Evolutionary conservation across 73 alveolate species (phyloP).

Genomic region (Blepharisma stoltei): DNA sequence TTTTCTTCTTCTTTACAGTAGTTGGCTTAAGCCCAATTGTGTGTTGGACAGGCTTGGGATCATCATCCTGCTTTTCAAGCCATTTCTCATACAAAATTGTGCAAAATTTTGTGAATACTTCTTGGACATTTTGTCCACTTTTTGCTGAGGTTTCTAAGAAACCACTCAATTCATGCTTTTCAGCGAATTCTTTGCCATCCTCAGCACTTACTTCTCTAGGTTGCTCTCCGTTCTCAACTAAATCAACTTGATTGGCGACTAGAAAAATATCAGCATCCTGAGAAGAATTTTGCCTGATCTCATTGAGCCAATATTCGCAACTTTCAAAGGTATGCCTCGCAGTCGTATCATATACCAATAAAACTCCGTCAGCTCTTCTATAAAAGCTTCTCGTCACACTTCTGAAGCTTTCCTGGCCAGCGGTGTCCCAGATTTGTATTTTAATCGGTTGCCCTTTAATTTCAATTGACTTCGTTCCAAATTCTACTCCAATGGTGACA

Average conservation of each 20-base stretch:
- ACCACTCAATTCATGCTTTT: conserved; percentile 29
- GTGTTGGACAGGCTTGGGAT: no score
- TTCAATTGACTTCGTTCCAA: conserved; percentile 66
- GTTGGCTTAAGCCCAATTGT: no score
- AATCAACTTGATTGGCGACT: conserved; percentile 53
- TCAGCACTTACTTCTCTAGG: conserved; percentile 34
- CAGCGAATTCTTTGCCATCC: conserved; percentile 35
- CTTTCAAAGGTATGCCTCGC: conserved; percentile 58
- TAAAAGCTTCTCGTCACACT: conserved; percentile 81
- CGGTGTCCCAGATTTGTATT: conserved; percentile 88
- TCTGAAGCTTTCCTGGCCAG: conserved; percentile 83
- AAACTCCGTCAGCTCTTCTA: conserved; percentile 83
- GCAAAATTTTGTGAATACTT: conserved; percentile 32
- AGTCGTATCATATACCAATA: conserved; percentile 68
- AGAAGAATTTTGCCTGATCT: conserved; percentile 56
- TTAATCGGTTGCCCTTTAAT: conserved; percentile 70
- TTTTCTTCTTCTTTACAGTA: no score
- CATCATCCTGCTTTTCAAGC: not conserved
- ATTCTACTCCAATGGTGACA: conserved; percentile 84
- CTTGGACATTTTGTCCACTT: conserved; percentile 42
- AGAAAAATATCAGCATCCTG: conserved; percentile 43
- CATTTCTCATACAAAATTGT: not conserved
- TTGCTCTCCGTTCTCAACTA: conserved; percentile 30
- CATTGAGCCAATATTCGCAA: conserved; percentile 67
- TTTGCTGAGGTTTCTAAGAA: conserved; percentile 43